phyloP scores from a whole-genome alignment of 2,329 filamentous ascomycete genomes.

The Colletotrichum costaricense region DNA sequence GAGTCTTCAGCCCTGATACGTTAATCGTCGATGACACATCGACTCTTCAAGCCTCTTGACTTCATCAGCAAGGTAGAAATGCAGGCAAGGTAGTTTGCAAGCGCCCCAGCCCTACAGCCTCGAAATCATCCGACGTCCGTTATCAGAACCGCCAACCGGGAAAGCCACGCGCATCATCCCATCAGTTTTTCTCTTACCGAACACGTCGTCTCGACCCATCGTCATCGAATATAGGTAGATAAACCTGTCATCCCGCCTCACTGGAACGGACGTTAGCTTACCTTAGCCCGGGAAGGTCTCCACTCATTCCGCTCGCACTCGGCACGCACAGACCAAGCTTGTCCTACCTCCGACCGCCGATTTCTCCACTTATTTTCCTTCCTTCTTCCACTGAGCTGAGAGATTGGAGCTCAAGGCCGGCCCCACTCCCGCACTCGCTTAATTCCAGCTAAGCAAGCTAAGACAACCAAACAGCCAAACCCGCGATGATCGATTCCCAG shows the following conservation, averaged over 20 bases:
- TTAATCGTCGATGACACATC: neutral
- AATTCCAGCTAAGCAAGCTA: neutral
- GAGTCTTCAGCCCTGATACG: too few species aligned
- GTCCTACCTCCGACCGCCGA: neutral
- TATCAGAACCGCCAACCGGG: neutral
- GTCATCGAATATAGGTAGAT: neutral
- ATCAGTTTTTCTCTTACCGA: neutral
- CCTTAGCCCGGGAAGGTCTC: neutral
- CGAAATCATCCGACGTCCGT: neutral
- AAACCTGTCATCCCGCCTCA: neutral
- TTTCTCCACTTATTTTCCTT: neutral
- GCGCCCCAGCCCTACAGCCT: neutral
- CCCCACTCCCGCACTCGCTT: slow-evolving; percentile 30
- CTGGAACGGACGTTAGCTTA: neutral
- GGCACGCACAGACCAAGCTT: slow-evolving; percentile 27
- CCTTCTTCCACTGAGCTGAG: neutral
- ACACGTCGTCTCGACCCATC: neutral
- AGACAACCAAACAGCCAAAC: slow-evolving; percentile 3
- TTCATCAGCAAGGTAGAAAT: neutral
- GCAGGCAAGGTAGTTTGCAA: neutral
- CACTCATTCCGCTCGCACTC: slow-evolving; percentile 21
- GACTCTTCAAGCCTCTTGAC: neutral
- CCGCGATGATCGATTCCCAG: neutral
- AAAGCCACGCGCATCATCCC: neutral
- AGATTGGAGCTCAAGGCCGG: neutral